A percentile compares a stretch with the other conserved stretches of the same genome.
Evolutionary conservation across 2,329 filamentous ascomycete species (phyloP).

Genomic region (Ophiostoma himal-ulmi): DNA sequence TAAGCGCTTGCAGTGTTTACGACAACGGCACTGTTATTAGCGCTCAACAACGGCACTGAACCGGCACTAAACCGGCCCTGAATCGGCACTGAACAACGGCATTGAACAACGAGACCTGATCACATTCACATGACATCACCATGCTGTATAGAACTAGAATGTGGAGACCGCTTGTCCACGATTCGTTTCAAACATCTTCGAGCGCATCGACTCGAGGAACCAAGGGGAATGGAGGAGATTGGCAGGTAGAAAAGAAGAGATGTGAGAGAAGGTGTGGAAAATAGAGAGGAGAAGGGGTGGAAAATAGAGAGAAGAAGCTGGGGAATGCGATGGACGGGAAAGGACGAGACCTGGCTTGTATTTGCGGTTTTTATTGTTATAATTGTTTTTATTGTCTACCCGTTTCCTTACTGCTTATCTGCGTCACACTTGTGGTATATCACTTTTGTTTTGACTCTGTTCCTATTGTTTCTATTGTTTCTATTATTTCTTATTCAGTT

Average conservation of each 20-base stretch:
- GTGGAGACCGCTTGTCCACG: not conserved
- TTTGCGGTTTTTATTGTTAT: not conserved
- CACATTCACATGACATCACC: not conserved
- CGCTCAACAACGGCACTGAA: not conserved
- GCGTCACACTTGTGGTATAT: not conserved
- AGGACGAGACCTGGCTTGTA: not conserved
- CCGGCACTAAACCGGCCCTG: too few relatives aligned
- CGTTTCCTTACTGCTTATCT: not conserved
- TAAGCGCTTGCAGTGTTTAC: conserved; percentile 9
- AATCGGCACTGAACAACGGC: not conserved
- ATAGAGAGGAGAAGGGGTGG: not conserved
- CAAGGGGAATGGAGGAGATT: not conserved
- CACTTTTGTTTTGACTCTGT: not conserved
- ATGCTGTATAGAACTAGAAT: not conserved
- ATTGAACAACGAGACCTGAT: not conserved
- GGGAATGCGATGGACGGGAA: not conserved
- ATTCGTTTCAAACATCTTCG: not conserved
- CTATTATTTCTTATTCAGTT: not conserved
- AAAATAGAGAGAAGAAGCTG: not conserved
- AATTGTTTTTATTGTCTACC: not conserved
- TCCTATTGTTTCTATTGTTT: not conserved
- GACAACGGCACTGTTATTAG: not conserved
- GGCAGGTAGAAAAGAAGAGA: not conserved
- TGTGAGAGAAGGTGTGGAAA: not conserved
- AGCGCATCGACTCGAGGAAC: not conserved